Base-by-base conservation (phyloP, 805 yeast genomes). In the Candida argentea region DNA sequence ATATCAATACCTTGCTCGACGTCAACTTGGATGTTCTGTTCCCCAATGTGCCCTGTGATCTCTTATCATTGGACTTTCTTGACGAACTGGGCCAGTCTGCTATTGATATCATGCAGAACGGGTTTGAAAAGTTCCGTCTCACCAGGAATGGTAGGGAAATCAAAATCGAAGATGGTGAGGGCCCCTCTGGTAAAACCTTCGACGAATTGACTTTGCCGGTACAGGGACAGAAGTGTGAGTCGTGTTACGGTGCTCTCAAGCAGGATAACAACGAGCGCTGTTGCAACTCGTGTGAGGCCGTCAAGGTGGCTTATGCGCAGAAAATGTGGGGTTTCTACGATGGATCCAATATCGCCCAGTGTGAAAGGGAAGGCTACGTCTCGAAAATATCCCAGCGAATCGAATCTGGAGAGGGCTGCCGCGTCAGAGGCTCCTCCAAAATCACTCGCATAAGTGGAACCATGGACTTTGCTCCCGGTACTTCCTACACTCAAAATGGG, bases 401-500 rank as follows among this genome's bases (percentile, higher is more conserved):
- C 29, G 48, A 64, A 32, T 35, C 40, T 28, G 49, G 50, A 29
- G 95, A 89, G 56, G 98, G 98, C 16, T 91, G 98, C 55, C 69
- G 94, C 38, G 65, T 91, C 22, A 67, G 69, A 37, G 98, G 98
- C 17, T 63, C 69, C 14, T 78, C 93, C 5, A 61, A 72, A 40
- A 73, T 91, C 46, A 83, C 83, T 54, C 73, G 94, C 56, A 80
- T 91, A 24, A 76, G 80, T 14, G 98, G 98, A 26, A 81, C 84
- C 45, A 57, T 91, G 37, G 97, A 91, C 59, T 86, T 91, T 65
- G 95, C 96, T 1, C 97, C 98, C 4, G 98, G 98, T 22, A 74
- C 80, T 15, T 75, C 93, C 2, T 66, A 64, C 43, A 70, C 76
- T 22, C 52, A 56, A 32, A 53, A 57, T 6, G 73, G 72, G 11